Evolutionary conservation across 148 eudicot species (phyloP).

Genomic region (Dianthus caryophyllus): DNA sequence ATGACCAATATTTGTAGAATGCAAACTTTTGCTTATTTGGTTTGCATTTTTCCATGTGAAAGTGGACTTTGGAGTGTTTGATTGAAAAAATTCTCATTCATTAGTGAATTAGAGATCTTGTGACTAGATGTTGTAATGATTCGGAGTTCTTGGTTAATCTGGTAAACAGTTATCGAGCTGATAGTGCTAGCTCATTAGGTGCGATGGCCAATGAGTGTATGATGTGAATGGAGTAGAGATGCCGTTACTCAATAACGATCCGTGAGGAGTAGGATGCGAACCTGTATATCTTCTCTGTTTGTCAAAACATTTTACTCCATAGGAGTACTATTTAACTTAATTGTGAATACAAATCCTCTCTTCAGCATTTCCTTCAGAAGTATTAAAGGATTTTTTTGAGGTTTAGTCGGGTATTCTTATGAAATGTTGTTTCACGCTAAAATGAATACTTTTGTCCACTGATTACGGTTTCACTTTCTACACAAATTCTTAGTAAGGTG

Average conservation of each 20-base stretch:
- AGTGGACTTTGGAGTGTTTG: background rate
- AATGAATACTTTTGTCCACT: background rate
- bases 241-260: background rate
- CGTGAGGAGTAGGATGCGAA: background rate
- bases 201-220: background rate
- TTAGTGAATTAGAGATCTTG: background rate
- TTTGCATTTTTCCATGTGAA: background rate
- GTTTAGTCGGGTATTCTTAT: background rate
- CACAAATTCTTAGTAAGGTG: background rate
- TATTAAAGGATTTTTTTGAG: background rate
- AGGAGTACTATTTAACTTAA: too few relatives aligned
- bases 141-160: background rate
- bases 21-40: background rate
- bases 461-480: background rate
- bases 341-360: too few relatives aligned
- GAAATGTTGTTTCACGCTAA: background rate
- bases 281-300: too few relatives aligned
- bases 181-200: background rate
- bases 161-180: background rate
- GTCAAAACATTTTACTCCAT: too few relatives aligned
- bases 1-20: background rate
- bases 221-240: background rate
- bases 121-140: background rate
- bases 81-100: background rate
- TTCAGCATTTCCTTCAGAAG: background rate